Evolutionary conservation across 768 basidiomycete species (phyloP), one percentile per base, ranked within the genome.

Genomic region (Pulveroboletus sp.): DNA sequence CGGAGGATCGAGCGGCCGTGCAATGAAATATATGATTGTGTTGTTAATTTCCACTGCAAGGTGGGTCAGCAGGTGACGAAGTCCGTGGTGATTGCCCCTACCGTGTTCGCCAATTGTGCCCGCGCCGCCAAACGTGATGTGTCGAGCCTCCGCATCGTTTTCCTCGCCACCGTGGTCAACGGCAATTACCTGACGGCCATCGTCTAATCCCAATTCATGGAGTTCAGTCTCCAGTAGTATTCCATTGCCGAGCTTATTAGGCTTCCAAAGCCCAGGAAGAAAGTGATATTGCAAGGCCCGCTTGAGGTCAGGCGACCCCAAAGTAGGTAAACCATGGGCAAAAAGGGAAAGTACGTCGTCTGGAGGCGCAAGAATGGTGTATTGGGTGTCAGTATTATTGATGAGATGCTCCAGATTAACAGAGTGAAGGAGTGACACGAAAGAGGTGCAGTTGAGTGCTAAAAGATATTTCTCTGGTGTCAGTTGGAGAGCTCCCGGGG

Each of bases 401-500:
- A 91, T 77, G 53, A 90, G 74, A 38, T 72, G 67, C 0, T 73
- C 77, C 51, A 99, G 79, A 52, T 88, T 75, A 25, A 89, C 90
- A 4, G 90, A 87, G 55, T 90, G 92, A 23, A 99, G 72, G 20
- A 97, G 75, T 6, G 87, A 85, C 44, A 98, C 89, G 65, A 98
- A 98, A 25, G 79, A 78, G 2, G 90, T 88, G 70, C 94, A 97
- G 63, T 97, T 91, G 51, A 97, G 77, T 4, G 90, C 84, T 10
- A 98, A 80, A 16, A 99, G 85, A 56, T 87, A 92, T 68, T 98
- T 98, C 72, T 98, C 97, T 16, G 94, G 88, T 5, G 94, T 98
- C 37, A 94, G 71, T 51, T 81, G 74, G 20, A 95, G 78, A 38
- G 88, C 77, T 14, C 81, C 84, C 3, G 79, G 75, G 7, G 92